Conservation (phyloP, 306 rosid species). For the Cicer cuneatum region DNA sequence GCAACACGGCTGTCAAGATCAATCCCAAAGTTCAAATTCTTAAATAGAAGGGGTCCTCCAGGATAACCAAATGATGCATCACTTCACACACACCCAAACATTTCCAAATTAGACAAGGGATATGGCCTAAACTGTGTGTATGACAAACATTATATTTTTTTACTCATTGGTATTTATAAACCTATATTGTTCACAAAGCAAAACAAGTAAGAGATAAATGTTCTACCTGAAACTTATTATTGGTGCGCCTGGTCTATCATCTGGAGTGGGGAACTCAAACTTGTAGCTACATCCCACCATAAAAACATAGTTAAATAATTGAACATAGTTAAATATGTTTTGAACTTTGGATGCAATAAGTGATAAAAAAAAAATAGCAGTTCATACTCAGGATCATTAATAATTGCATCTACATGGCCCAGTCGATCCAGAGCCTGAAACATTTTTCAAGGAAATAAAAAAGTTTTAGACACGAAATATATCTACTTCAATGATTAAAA, state of each 20-base stretch:
- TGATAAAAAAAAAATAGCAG: conserved; percentile 39
- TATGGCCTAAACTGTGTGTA: conserved; percentile 10
- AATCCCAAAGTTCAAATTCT: conserved; percentile 94
- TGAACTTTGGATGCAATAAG: background rate
- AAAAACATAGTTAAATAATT: conserved; percentile 34
- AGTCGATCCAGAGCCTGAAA: conserved; percentile 90
- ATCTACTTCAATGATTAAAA: conserved; percentile 33
- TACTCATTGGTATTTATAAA: conserved; percentile 35
- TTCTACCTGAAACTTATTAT: conserved; percentile 94
- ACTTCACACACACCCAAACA: conserved; percentile 55
- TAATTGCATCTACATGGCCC: conserved; percentile 89
- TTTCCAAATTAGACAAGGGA: conserved; percentile 24
- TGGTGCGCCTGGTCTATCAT: conserved; percentile 99
- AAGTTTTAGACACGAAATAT: background rate
- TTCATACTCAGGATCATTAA: conserved; percentile 97
- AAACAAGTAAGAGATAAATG: conserved; percentile 27
- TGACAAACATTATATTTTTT: conserved; percentile 19
- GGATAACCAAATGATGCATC: conserved; percentile 99
- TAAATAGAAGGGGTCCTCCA: conserved; percentile 89
- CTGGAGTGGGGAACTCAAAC: conserved; percentile 99
- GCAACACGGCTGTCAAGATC: conserved; percentile 98
- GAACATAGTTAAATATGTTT: conserved; percentile 23
- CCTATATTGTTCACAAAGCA: conserved; percentile 25
- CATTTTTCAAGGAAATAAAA: conserved; percentile 30
- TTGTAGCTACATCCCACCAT: conserved; percentile 77